These are phyloP conservation scores for Cladosporium austrohemisphaericum DNA, from an alignment of 2,329 filamentous ascomycete genomes.

Conservation along the genomic window DNA sequence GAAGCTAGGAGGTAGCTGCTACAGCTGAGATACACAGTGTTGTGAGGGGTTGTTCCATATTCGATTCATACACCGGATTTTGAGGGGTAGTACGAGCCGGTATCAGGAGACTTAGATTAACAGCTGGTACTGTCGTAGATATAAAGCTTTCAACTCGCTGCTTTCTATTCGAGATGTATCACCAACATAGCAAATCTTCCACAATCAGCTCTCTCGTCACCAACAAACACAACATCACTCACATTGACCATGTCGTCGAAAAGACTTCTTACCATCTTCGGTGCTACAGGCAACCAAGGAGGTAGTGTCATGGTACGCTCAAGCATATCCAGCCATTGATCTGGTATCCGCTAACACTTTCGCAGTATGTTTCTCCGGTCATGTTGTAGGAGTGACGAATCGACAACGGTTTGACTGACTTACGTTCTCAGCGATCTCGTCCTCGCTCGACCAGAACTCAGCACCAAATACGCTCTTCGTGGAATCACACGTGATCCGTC, in stretches of 20 bases:
- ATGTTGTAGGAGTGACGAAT: no score
- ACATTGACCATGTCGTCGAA: constrained; percentile 21
- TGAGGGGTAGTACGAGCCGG: no score
- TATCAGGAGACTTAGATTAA: no score
- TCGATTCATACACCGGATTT: no score
- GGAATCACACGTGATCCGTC: constrained; percentile 52
- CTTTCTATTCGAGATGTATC: neutral
- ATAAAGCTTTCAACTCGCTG: neutral
- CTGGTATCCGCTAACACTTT: no score
- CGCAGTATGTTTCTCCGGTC: no score
- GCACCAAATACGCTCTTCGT: constrained; percentile 50
- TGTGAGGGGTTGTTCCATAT: neutral
- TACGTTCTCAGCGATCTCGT: no score
- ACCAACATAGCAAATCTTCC: neutral
- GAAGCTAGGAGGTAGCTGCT: no score
- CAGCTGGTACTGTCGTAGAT: neutral
- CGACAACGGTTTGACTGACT: no score
- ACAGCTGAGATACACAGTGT: neutral
- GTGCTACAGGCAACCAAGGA: constrained; percentile 60
- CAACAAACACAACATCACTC: no score
- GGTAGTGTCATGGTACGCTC: constrained; percentile 57
- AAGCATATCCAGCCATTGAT: no score
- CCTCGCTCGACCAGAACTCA: constrained; percentile 42
- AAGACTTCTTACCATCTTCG: constrained; percentile 55
- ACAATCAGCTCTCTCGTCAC: no score